Evolutionary conservation across 805 yeast genomes (phyloP), one percentile per base, ranked within the genome.

Genomic region (Lipomyces mesembrius): DNA sequence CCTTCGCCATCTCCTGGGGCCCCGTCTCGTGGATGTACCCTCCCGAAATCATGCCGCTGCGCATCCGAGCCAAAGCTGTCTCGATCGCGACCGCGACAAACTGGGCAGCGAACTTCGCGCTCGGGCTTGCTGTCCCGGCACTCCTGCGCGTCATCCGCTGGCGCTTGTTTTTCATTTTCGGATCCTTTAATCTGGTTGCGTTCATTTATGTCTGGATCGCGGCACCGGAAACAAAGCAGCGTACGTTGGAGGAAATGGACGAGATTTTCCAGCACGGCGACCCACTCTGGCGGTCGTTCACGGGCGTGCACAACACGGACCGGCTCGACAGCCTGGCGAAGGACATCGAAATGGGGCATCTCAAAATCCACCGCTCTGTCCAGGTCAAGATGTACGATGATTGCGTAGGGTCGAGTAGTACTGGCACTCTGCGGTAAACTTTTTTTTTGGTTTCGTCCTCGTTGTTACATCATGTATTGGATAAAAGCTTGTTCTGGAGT

Each of bases 171-270:
- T 77, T 88, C 60, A 85, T 90, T 78, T 90, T 90, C 77, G 90
- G 91, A 8, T 76, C 80, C 39, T 81, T 89, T 69, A 70, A 73
- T 35, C 49, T 71, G 43, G 43, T 49, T 25, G 74, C 70, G 17
- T 63, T 62, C 61, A 22, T 72, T 6, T 63, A 97, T 4, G 87
- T 88, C 29, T 85, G 83, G 79, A 83, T 83, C 59, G 79, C 86
- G 59, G 91, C 89, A 75, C 97, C 97, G 0, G 97, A 93, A 76
- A 92, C 97, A 0, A 92, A 90, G 73, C 97, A 97, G 17, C 85
- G 92, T 60, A 84, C 88, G 34, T 82, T 92, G 61, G 97, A 93
- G 76, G 97, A 85, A 74, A 84, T 85, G 76, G 77, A 79, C 62
- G 72, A 72, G 61, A 70, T 79, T 7, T 79, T 79, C 76, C 79